Percentiles rank a stretch among this genome's conserved stretches.
phyloP scores from a whole-genome alignment of 2,329 filamentous ascomycete genomes.

The Plectosphaerella cucumerina region DNA sequence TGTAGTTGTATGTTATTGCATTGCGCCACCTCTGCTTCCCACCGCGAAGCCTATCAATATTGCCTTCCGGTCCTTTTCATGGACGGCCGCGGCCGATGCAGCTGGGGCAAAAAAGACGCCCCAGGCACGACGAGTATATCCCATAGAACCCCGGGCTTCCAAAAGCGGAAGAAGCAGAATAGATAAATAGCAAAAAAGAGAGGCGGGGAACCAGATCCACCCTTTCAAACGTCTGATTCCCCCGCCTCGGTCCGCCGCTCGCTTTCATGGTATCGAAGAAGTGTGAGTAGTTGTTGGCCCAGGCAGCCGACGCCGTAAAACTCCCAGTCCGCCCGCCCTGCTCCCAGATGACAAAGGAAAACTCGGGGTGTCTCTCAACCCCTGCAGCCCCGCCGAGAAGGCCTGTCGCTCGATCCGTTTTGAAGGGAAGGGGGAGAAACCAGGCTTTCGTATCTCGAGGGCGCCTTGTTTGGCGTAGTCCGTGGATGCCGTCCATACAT shows the following conservation, averaged over 20 bases:
- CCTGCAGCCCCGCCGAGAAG: too few relatives aligned
- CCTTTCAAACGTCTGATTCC: not conserved
- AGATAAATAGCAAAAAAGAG: not conserved
- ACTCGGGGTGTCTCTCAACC: not conserved
- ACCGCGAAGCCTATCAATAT: too few relatives aligned
- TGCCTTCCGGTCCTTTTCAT: not conserved
- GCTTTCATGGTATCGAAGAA: slow-evolving; percentile 4
- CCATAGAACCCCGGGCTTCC: not conserved
- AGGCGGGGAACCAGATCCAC: not conserved
- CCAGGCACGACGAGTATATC: slow-evolving; percentile 2
- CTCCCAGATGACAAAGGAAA: too few relatives aligned
- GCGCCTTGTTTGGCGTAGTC: slow-evolving; percentile 5
- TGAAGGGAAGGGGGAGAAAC: too few relatives aligned
- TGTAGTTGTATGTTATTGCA: too few relatives aligned
- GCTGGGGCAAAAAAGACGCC: too few relatives aligned
- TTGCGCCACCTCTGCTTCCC: too few relatives aligned
- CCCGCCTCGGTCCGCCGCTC: not conserved
- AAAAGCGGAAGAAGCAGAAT: too few relatives aligned
- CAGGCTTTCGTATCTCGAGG: not conserved
- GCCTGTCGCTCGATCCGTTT: too few relatives aligned
- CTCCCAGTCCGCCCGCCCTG: not conserved
- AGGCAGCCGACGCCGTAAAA: slow-evolving; percentile 3
- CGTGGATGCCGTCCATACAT: slow-evolving; percentile 7
- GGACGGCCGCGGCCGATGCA: not conserved
- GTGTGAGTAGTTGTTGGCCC: not conserved